Base-by-base conservation (phyloP, 257 asterid genomes). In the Osmanthus fragrans region DNA sequence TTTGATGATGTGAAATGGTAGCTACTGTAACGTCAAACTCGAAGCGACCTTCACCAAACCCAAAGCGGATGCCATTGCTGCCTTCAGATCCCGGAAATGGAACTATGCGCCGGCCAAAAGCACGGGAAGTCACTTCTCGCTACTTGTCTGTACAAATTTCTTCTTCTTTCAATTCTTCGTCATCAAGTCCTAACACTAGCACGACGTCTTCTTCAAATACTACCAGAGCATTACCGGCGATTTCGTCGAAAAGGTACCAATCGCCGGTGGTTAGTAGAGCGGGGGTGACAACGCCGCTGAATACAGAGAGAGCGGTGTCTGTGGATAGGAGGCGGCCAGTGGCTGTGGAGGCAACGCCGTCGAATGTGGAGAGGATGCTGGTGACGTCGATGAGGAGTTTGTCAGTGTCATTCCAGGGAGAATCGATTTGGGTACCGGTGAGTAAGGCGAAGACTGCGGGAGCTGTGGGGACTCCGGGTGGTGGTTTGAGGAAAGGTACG, bases 321-420 rank as follows among this genome's bases (percentile, higher is more conserved):
- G 86, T 82, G 5, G 97, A 90, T 82, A 84, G 89, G 9, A 83
- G 86, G 12, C 85, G 89, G 12, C 86, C 87, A 54, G 79, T 40
- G 47, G 58, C n/a, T 37, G 72, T 23, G 32, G 51, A 45, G 21
- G 4, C 75, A 10, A 77, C 87, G 79, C 82, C 84, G 71, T 89
- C 96, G 25, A 77, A 49, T 78, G 92, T 92, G 7, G 92, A 86
- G 71, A 90, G 76, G 86, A 73, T 87, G 86, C 73, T 94, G 77
- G 81, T 85, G 85, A 79, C 83, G 71, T 88, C 97, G 13, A 81
- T 89, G 73, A 83, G 96, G 87, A 89, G 93, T 74, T 82, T 89
- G 47, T 91, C 97, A 0, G 97, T 89, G 29, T 92, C 98, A 51
- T 92, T 94, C 88, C 97, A 92, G 85, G 97, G 98, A 58, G 89